Percentiles rank a stretch among this genome's conserved stretches.
Conservation (phyloP, 2,329 filamentous ascomycete species). For the Ascocoryne sarcoides region DNA sequence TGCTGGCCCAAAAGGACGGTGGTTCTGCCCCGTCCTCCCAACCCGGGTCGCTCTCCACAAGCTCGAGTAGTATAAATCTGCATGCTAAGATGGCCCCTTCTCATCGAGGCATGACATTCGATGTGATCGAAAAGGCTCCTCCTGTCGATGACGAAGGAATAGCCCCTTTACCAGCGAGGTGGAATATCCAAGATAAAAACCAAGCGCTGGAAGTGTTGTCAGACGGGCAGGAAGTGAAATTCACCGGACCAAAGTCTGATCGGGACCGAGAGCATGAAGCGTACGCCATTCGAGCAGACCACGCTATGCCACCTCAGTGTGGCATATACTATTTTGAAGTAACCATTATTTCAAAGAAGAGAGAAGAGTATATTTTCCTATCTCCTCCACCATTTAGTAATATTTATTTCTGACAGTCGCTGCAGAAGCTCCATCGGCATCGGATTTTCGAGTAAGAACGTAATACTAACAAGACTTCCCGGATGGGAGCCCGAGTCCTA, state of each 20-base stretch:
- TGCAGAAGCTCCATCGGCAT: slow-evolving; percentile 51
- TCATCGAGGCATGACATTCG: slow-evolving; percentile 73
- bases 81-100: slow-evolving; percentile 49
- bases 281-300: slow-evolving; percentile 71
- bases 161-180: slow-evolving; percentile 67
- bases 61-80: slow-evolving; percentile 44
- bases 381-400: neutral
- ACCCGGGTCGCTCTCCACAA: slow-evolving; percentile 41
- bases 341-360: slow-evolving; percentile 53
- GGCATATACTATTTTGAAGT: slow-evolving; percentile 94
- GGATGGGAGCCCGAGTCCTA: slow-evolving; percentile 62
- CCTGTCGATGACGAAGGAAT: slow-evolving; percentile 51
- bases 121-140: slow-evolving; percentile 70
- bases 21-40: slow-evolving; percentile 36
- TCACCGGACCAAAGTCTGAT: slow-evolving; percentile 38
- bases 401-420: slow-evolving; percentile 9
- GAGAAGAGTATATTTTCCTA: slow-evolving; percentile 48
- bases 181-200: slow-evolving; percentile 74
- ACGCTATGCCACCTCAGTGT: slow-evolving; percentile 79
- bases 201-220: slow-evolving; percentile 62
- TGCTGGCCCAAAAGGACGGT: slow-evolving; percentile 37
- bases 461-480: slow-evolving; percentile 46
- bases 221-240: slow-evolving; percentile 65
- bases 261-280: slow-evolving; percentile 61
- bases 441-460: slow-evolving; percentile 49